Evolutionary conservation across 2,329 filamentous ascomycete genomes (phyloP).

Genomic region (Sporothrix pseudoabietina): DNA sequence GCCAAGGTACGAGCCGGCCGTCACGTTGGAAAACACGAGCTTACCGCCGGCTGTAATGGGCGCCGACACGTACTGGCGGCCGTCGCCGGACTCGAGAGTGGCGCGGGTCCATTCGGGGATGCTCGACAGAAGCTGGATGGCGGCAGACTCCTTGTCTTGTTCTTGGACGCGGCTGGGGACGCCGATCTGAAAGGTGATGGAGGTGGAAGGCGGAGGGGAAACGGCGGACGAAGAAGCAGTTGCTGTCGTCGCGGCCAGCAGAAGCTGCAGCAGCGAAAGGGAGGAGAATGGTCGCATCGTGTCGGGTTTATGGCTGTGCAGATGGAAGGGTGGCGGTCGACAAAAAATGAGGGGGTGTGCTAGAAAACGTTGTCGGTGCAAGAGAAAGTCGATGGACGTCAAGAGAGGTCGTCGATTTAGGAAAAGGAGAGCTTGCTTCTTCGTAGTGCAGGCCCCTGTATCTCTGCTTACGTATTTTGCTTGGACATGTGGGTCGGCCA

Average conservation of each 20-base stretch:
- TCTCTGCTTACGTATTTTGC: constrained; percentile 9
- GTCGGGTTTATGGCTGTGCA: background rate
- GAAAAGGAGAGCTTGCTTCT: constrained; percentile 10
- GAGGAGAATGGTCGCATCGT: constrained; percentile 22
- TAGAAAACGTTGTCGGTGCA: background rate
- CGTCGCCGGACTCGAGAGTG: constrained; percentile 66
- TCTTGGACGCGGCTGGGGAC: constrained; percentile 23
- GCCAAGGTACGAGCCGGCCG: constrained; percentile 74
- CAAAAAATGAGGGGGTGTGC: background rate
- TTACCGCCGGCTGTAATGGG: constrained; percentile 68
- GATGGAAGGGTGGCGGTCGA: background rate
- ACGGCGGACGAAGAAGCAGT: background rate
- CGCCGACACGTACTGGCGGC: constrained; percentile 51
- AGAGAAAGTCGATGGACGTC: background rate
- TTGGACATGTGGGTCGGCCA: background rate
- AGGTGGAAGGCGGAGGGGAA: constrained; percentile 20
- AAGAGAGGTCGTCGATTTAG: background rate
- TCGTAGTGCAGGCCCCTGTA: background rate
- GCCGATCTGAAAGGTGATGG: constrained; percentile 32
- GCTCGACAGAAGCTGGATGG: constrained; percentile 20
- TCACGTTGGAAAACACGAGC: constrained; percentile 75
- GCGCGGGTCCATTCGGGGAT: constrained; percentile 68
- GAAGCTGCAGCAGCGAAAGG: constrained; percentile 21
- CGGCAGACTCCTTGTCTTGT: constrained; percentile 16
- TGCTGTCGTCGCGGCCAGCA: constrained; percentile 25